Evolutionary conservation across 176 grass and related monocot genomes (phyloP), one percentile per base, ranked within the genome.

Genomic region (Zizania latifolia): DNA sequence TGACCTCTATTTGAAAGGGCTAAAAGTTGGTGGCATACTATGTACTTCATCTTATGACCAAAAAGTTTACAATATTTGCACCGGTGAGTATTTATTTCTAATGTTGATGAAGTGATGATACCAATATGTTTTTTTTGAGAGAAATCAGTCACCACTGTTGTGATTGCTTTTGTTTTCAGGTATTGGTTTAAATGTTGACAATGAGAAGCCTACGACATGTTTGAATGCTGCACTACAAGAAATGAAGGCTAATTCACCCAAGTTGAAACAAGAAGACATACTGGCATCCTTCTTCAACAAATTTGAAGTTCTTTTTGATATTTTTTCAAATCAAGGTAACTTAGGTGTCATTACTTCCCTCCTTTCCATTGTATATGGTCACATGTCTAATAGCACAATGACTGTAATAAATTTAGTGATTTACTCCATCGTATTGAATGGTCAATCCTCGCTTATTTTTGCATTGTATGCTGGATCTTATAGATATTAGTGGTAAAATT

Each of bases 1-100:
- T 80, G 95, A 98, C 82, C 81, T 98, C 2, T 98, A 98, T 75
- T 75, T 98, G 54, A 85, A 94, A 81, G 91, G 95, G 65, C 74
- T 98, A 83, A 98, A 98, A 90, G 69, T 94, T 68, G 95, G 89
- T 4, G 91, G 91, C n/a, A 90, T 98, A 62, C 91, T 98, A 63
- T 98, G 95, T 78, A 88, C 91, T 53, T 94, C 91, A 4, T 87
- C 86, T 27, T 98, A 92, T 33, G 85, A 90, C 63, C 50, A 75
- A 32, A 92, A 88, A 79, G 46, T 87, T n/a, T 98, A 92, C 76
- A 86, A 94, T 79, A 90, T 94, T 86, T 99, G 89, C 72, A 88
- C 89, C 13, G 87, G 95, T 99, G 88, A 85, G 33, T n/a, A 77
- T 73, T n/a, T 23, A 40, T 69, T 79, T 44, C 16, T 1, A 30